A percentile compares a stretch with the other conserved stretches of the same genome.
These are phyloP conservation scores for Prunus mira DNA, from an alignment of 306 rosid species.

Conservation along the genomic window DNA sequence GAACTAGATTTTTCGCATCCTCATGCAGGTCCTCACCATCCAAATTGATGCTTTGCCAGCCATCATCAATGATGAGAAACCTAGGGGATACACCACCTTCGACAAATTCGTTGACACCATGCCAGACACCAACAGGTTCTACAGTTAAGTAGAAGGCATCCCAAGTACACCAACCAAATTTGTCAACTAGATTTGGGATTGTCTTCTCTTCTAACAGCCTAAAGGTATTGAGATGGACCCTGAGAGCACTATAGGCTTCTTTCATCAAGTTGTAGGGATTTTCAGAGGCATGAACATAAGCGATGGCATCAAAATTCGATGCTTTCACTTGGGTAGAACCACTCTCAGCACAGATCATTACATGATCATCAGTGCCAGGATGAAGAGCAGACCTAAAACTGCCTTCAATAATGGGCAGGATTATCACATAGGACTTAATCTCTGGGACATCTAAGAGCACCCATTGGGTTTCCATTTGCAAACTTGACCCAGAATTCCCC, in stretches of 20 bases:
- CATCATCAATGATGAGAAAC: constrained; percentile 79
- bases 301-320: constrained; percentile 46
- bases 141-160: constrained; percentile 79
- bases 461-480: constrained; percentile 93
- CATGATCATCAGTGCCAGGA: constrained; percentile 62
- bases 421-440: constrained; percentile 50
- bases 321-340: constrained; percentile 59
- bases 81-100: constrained; percentile 62
- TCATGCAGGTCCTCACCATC: constrained; percentile 53
- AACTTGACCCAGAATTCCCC: constrained; percentile 75
- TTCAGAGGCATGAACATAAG: constrained; percentile 64
- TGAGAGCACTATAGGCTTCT: constrained; percentile 69
- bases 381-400: constrained; percentile 67
- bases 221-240: constrained; percentile 65
- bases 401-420: constrained; percentile 66
- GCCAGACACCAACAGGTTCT: constrained; percentile 60
- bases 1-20: constrained; percentile 57
- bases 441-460: constrained; percentile 64
- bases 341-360: constrained; percentile 70
- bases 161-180: constrained; percentile 98
- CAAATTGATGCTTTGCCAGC: constrained; percentile 80
- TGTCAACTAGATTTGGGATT: constrained; percentile 47
- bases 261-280: constrained; percentile 75
- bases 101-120: constrained; percentile 57
- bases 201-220: constrained; percentile 79